Evolutionary conservation across 2,329 filamentous ascomycete species (phyloP), one percentile per base, ranked within the genome.

Genomic region (Arthrobotrys pseudoclavata): DNA sequence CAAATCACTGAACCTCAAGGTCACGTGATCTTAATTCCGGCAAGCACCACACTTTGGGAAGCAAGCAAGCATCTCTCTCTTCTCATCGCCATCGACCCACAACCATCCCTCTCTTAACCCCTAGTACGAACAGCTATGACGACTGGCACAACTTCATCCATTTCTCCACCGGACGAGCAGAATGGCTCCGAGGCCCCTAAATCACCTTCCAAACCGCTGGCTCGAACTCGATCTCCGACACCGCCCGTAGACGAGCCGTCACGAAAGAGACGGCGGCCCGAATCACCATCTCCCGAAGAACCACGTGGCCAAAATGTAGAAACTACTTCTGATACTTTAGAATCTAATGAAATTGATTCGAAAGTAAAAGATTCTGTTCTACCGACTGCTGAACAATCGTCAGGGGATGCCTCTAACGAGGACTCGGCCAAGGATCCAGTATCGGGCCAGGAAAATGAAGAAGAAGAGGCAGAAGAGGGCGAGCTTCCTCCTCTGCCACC

Each of bases 401-500:
- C 24, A n/a, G 12, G 22, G 20, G 47, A 62, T 13, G 10, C 4
- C 7, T 7, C 18, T 12, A 37, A 61, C 4, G 34, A n/a, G 6
- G 55, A 24, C 3, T 42, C 57, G 37, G 55, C 34, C 15, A 61
- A 55, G 26, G 48, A n/a, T 24, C 40, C 57, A 15, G 7, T 18
- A 13, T 37, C 57, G 37, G 53, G 69, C 1, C 45, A 66, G 10
- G 60, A 64, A 45, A 20, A 45, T 9, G 47, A 22, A 24, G 47
- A 50, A 12, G 47, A 63, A n/a, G 57, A 60, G 0, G 83, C 83
- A 70, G 80, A 82, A 80, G 81, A 81, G 37, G 79, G 80, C 34
- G 79, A 80, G 13, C 76, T 80, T 24, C 82, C 81, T 6, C 82
- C 82, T 53, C 74, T 85, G 10, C 81, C 80, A 7, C 79, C 77